Evolutionary conservation across 1,284 basidiomycete genomes (phyloP), one percentile per base, ranked within the genome.

Genomic region (Microbotryomycetes sp.): DNA sequence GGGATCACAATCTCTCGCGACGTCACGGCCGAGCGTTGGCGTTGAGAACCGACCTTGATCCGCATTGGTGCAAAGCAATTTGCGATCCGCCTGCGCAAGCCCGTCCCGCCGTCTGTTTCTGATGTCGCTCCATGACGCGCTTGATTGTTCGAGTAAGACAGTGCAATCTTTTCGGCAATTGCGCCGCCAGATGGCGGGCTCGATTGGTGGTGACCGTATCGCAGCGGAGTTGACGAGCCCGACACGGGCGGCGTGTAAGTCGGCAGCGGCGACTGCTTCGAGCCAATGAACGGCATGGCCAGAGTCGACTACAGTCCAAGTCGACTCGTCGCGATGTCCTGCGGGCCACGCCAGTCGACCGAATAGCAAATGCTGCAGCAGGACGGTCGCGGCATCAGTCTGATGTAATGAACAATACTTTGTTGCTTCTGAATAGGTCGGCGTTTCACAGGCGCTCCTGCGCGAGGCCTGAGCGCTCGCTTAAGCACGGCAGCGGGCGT

Each of bases 101-200:
- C 57, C 2, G 28, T 48, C 4, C 4, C 9, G n/a, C 23, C 15
- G 3, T 46, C 28, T n/a, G n/a, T n/a, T n/a, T n/a, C n/a, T n/a
- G n/a, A n/a, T n/a, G n/a, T n/a, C n/a, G n/a, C n/a, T n/a, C n/a
- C n/a, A n/a, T n/a, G n/a, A n/a, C n/a, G n/a, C 0, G 11, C 16
- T 0, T 56, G 45, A 2, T 58, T 56, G 15, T 58, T 47, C 41
- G 59, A 54, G 62, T 66, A 64, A 13, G 59, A 61, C 13, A 66
- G 54, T 5, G 65, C 65, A 52, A 64, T 61, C 46, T 66, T 66
- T 47, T 66, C 65, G 5, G 65, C 59, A 24, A 66, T 59, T n/a
- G 56, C 58, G 28, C 54, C 54, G 41, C 26, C 23, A 13, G 9
- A 52, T 50, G 4, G 58, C 46, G 30, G 52, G 31, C 23, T 16